Conservation (phyloP, 306 rosid genomes). For the Dalbergia oliveri region DNA sequence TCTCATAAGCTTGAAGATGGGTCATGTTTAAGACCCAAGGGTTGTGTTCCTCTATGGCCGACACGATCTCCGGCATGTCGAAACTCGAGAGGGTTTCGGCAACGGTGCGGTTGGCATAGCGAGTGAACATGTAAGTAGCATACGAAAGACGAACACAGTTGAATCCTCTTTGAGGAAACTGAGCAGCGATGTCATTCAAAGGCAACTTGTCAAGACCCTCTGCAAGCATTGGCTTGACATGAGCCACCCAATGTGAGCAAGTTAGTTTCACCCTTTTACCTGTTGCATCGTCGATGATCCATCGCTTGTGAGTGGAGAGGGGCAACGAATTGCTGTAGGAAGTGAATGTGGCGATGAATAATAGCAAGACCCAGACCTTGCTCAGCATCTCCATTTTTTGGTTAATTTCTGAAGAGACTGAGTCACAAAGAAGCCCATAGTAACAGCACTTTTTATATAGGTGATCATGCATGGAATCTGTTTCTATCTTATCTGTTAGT, state of each 20-base stretch:
- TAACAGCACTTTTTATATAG: no score
- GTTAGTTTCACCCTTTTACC: slow-evolving; percentile 53
- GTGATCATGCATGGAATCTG: neutral
- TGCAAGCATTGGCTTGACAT: slow-evolving; percentile 44
- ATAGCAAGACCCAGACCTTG: neutral
- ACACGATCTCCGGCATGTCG: neutral
- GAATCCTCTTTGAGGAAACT: slow-evolving; percentile 13
- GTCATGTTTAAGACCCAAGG: slow-evolving; percentile 52
- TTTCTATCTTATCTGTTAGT: no score
- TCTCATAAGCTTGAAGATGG: slow-evolving; percentile 44
- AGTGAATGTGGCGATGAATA: neutral
- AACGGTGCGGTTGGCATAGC: slow-evolving; percentile 12
- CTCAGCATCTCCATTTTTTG: neutral
- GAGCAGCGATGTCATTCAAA: slow-evolving; percentile 18
- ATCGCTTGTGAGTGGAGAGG: slow-evolving; percentile 51
- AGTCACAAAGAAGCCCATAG: neutral
- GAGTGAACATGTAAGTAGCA: slow-evolving; percentile 56
- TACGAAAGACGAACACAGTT: slow-evolving; percentile 59
- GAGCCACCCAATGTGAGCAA: slow-evolving; percentile 53
- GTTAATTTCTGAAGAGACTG: neutral
- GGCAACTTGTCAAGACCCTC: slow-evolving; percentile 55
- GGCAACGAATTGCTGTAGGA: slow-evolving; percentile 30
- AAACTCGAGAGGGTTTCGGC: neutral
- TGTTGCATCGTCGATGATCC: slow-evolving; percentile 52
- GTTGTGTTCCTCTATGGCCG: slow-evolving; percentile 41